A percentile compares a stretch with the other conserved stretches of the same genome.
Evolutionary conservation across 352 stramenopile genomes (phyloP).

Genomic region (Phytophthora litchii): DNA sequence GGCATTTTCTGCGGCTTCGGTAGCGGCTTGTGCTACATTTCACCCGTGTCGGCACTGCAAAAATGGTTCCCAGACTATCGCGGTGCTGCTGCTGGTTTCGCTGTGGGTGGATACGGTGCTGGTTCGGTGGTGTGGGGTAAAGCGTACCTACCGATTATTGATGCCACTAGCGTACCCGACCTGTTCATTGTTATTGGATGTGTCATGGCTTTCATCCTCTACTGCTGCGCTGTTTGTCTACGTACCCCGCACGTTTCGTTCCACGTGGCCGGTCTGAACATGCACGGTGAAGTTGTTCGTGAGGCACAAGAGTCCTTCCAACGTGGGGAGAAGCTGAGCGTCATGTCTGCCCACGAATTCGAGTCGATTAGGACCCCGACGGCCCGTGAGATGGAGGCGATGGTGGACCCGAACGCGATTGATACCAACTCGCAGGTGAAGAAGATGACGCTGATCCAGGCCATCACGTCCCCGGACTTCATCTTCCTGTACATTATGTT

Average conservation of each 20-base stretch:
- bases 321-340: constrained; percentile 46
- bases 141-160: constrained; percentile 62
- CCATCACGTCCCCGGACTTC: constrained; percentile 61
- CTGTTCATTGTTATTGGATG: constrained; percentile 61
- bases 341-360: constrained; percentile 52
- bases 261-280: constrained; percentile 56
- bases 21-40: constrained; percentile 78
- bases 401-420: constrained; percentile 22
- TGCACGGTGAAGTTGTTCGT: constrained; percentile 56
- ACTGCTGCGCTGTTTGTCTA: constrained; percentile 46
- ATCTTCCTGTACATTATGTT: constrained; percentile 79
- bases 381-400: constrained; percentile 38
- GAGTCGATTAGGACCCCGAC: constrained; percentile 49
- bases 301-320: constrained; percentile 41
- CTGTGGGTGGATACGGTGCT: constrained; percentile 64
- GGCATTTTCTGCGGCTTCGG: constrained; percentile 68
- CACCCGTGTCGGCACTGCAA: constrained; percentile 71
- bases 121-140: constrained; percentile 74
- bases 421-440: constrained; percentile 44
- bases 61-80: constrained; percentile 85
- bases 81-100: constrained; percentile 70
- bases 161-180: constrained; percentile 47
- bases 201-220: constrained; percentile 48
- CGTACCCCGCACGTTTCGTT: constrained; percentile 57
- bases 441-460: constrained; percentile 57